Percentiles rank a stretch among this genome's conserved stretches.
Evolutionary conservation across 2,329 filamentous ascomycete genomes (phyloP).

Genomic region (Calonectria pseudoreteaudii): DNA sequence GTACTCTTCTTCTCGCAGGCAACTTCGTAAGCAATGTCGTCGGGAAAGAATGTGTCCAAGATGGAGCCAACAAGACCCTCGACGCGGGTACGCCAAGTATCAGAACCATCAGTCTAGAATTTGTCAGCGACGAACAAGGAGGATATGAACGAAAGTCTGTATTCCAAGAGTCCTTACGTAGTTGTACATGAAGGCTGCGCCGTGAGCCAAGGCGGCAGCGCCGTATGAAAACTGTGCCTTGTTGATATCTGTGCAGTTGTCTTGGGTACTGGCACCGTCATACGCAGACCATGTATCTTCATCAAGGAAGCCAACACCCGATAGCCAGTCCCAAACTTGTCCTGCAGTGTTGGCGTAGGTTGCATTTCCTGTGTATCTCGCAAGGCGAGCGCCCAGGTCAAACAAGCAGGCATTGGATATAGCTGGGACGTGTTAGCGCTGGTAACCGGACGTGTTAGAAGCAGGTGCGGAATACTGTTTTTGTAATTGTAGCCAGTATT

Average conservation of each 20-base stretch:
- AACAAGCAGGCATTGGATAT: not conserved
- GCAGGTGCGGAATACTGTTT: not conserved
- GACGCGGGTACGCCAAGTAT: not conserved
- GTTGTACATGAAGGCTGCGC: not conserved
- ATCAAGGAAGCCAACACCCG: not conserved
- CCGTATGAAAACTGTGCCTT: not conserved
- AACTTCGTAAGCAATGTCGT: not conserved
- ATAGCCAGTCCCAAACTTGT: not conserved
- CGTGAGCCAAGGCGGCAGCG: not conserved
- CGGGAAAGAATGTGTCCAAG: not conserved
- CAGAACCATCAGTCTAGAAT: not conserved
- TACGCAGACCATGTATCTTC: not conserved
- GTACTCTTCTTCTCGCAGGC: not conserved
- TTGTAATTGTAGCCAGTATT: not conserved
- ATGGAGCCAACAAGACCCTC: not conserved
- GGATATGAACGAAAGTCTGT: no score
- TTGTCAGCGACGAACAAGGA: not conserved
- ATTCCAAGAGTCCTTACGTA: not conserved
- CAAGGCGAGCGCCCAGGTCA: not conserved
- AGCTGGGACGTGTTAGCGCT: not conserved
- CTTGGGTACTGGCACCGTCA: not conserved
- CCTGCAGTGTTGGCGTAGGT: not conserved
- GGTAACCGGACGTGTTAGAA: no score
- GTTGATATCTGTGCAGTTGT: not conserved
- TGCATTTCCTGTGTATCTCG: not conserved